phyloP scores from a whole-genome alignment of 192 early-diverging fungal genomes.

The Linderina pennispora region DNA sequence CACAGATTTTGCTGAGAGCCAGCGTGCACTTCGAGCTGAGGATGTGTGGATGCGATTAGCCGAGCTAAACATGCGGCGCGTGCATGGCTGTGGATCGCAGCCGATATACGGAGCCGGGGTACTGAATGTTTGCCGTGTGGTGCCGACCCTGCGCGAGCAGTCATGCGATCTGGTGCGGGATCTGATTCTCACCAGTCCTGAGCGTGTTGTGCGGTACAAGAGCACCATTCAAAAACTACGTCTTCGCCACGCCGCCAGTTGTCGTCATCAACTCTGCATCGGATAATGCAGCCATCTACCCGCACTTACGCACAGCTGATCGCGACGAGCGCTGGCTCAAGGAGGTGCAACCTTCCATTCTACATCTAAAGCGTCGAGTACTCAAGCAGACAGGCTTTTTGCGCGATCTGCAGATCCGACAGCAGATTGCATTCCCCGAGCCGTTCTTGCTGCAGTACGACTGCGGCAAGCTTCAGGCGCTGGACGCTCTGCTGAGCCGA shows the following conservation, averaged over 20 bases:
- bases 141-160: constrained; percentile 1
- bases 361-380: constrained; percentile 29
- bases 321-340: background rate
- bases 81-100: constrained; percentile 3
- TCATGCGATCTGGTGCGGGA: constrained; percentile 42
- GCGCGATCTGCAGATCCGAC: constrained; percentile 53
- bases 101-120: constrained; percentile 14
- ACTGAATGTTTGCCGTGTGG: constrained; percentile 3
- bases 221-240: constrained; percentile 14
- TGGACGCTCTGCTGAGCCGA: constrained; percentile 74
- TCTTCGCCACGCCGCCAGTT: constrained; percentile 31
- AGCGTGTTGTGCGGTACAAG: constrained; percentile 6
- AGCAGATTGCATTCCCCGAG: constrained; percentile 77
- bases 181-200: constrained; percentile 48
- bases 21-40: constrained; percentile 1
- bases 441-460: constrained; percentile 78
- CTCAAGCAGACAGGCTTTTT: constrained; percentile 44
- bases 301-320: constrained; percentile 9
- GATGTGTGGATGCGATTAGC: constrained; percentile 21
- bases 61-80: constrained; percentile 7
- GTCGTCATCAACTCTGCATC: constrained; percentile 12
- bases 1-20: background rate
- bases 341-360: constrained; percentile 12
- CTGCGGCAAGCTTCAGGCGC: constrained; percentile 83
- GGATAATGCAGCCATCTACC: constrained; percentile 13